These are phyloP conservation scores for Leccinum disarticulatum DNA, from an alignment of 768 basidiomycete species.

Conservation along the genomic window DNA sequence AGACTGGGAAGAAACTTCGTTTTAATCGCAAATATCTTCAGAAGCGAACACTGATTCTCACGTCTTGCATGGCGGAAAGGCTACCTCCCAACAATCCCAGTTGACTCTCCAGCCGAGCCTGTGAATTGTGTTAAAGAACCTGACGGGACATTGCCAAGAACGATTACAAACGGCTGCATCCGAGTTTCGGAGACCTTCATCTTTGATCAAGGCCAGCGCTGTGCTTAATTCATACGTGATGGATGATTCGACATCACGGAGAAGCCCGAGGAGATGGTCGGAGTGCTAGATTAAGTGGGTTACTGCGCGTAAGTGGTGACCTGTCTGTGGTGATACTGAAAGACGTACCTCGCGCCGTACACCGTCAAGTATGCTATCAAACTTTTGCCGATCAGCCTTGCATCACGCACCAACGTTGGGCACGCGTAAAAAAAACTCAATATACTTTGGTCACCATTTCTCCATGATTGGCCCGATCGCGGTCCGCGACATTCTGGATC, in stretches of 20 bases:
- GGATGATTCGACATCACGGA: constrained; percentile 24
- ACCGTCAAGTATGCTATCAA: constrained; percentile 26
- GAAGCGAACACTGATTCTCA: constrained; percentile 20
- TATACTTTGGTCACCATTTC: constrained; percentile 26
- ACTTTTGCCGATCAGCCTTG: constrained; percentile 22
- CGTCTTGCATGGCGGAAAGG: constrained; percentile 32
- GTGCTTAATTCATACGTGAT: constrained; percentile 24
- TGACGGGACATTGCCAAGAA: constrained; percentile 1
- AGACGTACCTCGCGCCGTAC: constrained; percentile 24
- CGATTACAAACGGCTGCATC: constrained; percentile 23
- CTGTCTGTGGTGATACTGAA: background rate
- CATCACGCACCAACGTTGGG: background rate
- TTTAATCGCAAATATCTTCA: constrained; percentile 1
- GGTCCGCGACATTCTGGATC: constrained; percentile 23
- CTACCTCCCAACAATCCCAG: constrained; percentile 27
- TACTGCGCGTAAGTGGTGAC: background rate
- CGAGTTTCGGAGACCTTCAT: constrained; percentile 29
- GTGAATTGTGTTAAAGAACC: constrained; percentile 9
- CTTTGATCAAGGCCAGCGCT: constrained; percentile 28
- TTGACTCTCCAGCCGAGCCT: constrained; percentile 33
- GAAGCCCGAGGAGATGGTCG: constrained; percentile 25
- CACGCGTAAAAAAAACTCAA: background rate
- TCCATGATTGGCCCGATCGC: constrained; percentile 18
- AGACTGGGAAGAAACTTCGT: constrained; percentile 21
- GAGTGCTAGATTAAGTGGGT: constrained; percentile 24